Evolutionary conservation across 2,329 filamentous ascomycete species (phyloP).

Genomic region (Xylaria sp.): DNA sequence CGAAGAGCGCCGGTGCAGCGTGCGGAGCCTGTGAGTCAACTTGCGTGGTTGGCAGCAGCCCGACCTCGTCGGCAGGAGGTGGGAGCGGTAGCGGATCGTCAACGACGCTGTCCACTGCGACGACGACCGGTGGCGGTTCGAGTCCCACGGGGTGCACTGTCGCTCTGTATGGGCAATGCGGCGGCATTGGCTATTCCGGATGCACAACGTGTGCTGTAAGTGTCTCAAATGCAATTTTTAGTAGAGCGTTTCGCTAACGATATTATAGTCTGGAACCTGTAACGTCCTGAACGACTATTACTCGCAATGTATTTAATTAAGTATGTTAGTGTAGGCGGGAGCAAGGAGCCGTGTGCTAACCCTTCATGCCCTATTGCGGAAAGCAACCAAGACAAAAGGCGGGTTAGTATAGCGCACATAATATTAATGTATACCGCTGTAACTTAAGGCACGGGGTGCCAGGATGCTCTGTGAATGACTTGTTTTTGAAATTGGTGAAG

Average conservation of each 20-base stretch:
- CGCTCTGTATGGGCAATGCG: constrained; percentile 44
- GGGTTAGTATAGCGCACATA: neutral
- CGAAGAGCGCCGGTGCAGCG: constrained; percentile 43
- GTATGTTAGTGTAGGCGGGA: too few species aligned
- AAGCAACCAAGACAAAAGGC: neutral
- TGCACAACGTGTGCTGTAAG: constrained; percentile 46
- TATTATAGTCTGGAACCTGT: constrained; percentile 41
- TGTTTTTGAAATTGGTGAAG: constrained; percentile 20
- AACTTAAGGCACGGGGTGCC: too few species aligned
- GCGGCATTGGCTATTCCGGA: constrained; percentile 44
- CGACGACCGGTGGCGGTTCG: constrained; percentile 22
- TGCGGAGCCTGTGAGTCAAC: constrained; percentile 47
- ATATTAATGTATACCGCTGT: neutral
- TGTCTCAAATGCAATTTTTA: neutral
- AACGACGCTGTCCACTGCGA: constrained; percentile 9
- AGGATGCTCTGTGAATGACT: neutral
- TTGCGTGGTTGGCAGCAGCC: constrained; percentile 39
- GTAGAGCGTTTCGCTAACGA: constrained; percentile 28
- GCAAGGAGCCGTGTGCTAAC: too few species aligned
- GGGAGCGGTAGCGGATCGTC: constrained; percentile 25
- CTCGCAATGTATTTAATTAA: constrained; percentile 42
- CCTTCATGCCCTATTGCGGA: too few species aligned
- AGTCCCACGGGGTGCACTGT: constrained; percentile 40
- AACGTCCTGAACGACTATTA: constrained; percentile 45
- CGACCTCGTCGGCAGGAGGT: constrained; percentile 35